These are phyloP conservation scores for Herpotrichia juniperi DNA, from an alignment of 2,329 filamentous ascomycete genomes.

Conservation along the genomic window DNA sequence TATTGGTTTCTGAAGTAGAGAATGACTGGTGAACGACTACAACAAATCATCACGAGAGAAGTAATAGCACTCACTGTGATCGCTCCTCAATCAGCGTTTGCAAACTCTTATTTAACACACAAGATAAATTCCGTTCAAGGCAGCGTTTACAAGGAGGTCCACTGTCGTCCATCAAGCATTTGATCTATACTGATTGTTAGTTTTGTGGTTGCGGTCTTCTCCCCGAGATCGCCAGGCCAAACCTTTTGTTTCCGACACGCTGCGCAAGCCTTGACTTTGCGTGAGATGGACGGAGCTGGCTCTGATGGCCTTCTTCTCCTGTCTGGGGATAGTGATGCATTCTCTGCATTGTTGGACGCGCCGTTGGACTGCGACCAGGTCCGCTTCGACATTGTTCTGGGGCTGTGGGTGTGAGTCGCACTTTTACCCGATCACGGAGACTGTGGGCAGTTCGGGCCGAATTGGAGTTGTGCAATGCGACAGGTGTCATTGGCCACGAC, in stretches of 20 bases:
- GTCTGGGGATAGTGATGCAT: slow-evolving; percentile 15
- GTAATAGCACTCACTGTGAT: slow-evolving; percentile 37
- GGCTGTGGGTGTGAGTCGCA: slow-evolving; percentile 4
- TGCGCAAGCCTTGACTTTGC: slow-evolving; percentile 54
- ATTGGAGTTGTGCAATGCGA: background rate
- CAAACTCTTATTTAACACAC: slow-evolving; percentile 59
- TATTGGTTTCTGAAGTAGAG: no score
- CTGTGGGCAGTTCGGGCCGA: background rate
- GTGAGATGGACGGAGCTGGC: slow-evolving; percentile 32
- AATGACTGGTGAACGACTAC: no score
- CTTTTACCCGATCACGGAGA: background rate
- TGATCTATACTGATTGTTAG: slow-evolving; percentile 43
- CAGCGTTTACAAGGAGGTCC: slow-evolving; percentile 58
- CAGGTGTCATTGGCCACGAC: background rate
- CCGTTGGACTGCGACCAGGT: slow-evolving; percentile 28
- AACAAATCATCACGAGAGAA: no score
- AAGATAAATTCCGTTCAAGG: slow-evolving; percentile 56
- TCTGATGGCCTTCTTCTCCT: slow-evolving; percentile 18
- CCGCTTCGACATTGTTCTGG: slow-evolving; percentile 27
- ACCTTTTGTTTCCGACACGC: slow-evolving; percentile 60
- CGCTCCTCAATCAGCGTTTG: slow-evolving; percentile 56
- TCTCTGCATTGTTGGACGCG: slow-evolving; percentile 5
- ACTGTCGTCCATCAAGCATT: slow-evolving; percentile 58
- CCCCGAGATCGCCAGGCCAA: background rate
- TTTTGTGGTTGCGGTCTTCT: slow-evolving; percentile 3